Conservation (phyloP, 163 green algal species). For the Chlorella variabilis region DNA sequence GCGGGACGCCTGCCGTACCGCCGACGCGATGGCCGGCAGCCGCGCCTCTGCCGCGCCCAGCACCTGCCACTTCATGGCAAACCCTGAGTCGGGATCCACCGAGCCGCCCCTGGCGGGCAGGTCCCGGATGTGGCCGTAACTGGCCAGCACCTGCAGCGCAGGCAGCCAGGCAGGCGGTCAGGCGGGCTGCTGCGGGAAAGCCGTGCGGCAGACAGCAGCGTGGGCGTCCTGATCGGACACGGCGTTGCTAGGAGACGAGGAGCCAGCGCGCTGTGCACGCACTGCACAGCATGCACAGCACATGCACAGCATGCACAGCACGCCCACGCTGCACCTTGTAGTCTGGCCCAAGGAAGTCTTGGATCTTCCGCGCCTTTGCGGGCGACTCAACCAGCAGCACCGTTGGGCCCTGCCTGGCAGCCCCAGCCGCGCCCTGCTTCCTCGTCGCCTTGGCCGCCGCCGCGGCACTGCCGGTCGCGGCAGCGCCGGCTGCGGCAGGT, state of each 20-base stretch:
- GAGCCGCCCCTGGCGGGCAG: constrained; percentile 66
- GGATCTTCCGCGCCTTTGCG: constrained; percentile 92
- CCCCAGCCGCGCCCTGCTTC: no score
- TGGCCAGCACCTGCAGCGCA: constrained; percentile 77
- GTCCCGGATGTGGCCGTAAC: constrained; percentile 92
- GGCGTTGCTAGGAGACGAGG: no score
- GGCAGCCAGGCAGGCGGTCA: not conserved
- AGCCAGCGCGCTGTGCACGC: not conserved
- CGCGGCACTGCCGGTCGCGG: not conserved
- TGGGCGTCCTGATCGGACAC: no score
- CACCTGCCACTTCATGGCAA: constrained; percentile 77
- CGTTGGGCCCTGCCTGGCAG: not conserved
- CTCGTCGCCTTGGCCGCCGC: not conserved
- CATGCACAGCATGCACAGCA: not conserved
- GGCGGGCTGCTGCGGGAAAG: no score
- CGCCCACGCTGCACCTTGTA: not conserved
- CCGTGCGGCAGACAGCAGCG: no score
- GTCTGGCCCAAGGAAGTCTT: constrained; percentile 80
- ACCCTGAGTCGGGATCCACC: constrained; percentile 69
- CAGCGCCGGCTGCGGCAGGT: not conserved
- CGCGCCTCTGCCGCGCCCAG: constrained; percentile 22
- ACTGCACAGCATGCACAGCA: not conserved
- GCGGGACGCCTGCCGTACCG: constrained; percentile 34
- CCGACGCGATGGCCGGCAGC: constrained; percentile 58
- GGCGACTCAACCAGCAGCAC: constrained; percentile 95